phyloP scores from a whole-genome alignment of 306 rosid genomes.

The Begonia peltatifolia region DNA sequence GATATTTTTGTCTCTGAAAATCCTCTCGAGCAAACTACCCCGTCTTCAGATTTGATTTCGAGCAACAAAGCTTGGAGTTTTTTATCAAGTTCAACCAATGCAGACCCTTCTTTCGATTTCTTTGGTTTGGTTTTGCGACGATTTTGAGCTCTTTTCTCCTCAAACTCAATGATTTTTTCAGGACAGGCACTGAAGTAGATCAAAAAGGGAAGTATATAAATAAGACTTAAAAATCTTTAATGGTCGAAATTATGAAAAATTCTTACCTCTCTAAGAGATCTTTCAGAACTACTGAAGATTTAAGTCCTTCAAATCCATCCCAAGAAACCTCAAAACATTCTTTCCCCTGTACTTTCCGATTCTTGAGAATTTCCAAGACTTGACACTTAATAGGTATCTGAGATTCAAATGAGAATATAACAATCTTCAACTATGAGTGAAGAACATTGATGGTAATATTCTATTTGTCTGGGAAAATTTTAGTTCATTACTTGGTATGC shows the following conservation, averaged over 20 bases:
- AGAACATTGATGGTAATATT: too few relatives aligned
- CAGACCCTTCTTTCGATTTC: slow-evolving; percentile 27
- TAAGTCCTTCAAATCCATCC: slow-evolving; percentile 49
- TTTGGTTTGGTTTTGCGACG: slow-evolving; percentile 29
- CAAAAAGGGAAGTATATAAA: background rate
- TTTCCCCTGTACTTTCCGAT: slow-evolving; percentile 39
- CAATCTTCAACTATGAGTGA: too few relatives aligned
- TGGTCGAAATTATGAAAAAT: background rate
- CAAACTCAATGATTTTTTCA: slow-evolving; percentile 55
- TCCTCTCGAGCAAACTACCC: slow-evolving; percentile 5
- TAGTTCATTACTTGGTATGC: too few relatives aligned
- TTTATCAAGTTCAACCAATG: slow-evolving; percentile 42
- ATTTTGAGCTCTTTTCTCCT: slow-evolving; percentile 29
- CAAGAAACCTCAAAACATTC: slow-evolving; percentile 69
- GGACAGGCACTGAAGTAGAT: slow-evolving; percentile 54
- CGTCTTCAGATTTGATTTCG: slow-evolving; percentile 28
- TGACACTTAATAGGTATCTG: slow-evolving; percentile 71
- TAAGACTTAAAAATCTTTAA: background rate
- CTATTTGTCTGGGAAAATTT: too few relatives aligned
- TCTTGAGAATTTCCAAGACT: slow-evolving; percentile 50
- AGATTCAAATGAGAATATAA: background rate
- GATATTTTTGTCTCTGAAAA: slow-evolving; percentile 10
- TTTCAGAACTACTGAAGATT: slow-evolving; percentile 44
- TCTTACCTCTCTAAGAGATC: slow-evolving; percentile 50
- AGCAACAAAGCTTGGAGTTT: slow-evolving; percentile 40